Conservation (phyloP, 2,329 filamentous ascomycete species). For the Pseudonectria foliicola region DNA sequence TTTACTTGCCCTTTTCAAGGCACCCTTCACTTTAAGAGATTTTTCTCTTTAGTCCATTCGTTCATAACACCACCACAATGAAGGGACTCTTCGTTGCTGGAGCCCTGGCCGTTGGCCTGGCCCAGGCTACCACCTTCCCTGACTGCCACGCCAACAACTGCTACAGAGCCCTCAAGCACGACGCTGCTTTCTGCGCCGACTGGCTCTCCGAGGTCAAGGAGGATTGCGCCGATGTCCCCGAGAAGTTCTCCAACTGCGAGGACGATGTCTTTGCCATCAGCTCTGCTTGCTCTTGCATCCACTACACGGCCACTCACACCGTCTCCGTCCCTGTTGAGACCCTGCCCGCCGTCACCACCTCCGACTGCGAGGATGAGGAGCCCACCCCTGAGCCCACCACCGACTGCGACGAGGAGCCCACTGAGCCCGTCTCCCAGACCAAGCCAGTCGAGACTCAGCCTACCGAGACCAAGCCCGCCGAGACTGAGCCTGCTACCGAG, state of each 20-base stretch:
- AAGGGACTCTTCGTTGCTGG: conserved; percentile 25
- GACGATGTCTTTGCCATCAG: conserved; percentile 8
- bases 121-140: conserved; percentile 22
- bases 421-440: not conserved
- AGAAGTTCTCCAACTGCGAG: conserved; percentile 25
- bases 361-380: not conserved
- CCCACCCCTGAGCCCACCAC: not conserved
- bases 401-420: not conserved
- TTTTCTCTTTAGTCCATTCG: conserved; percentile 20
- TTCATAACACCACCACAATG: conserved; percentile 24
- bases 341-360: conserved; percentile 2
- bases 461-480: not conserved
- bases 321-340: not conserved
- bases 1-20: not conserved
- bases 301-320: conserved; percentile 27
- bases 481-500: conserved; percentile 1
- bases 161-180: conserved; percentile 29
- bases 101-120: conserved; percentile 25
- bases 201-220: conserved; percentile 25
- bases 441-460: not conserved
- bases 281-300: conserved; percentile 33
- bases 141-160: conserved; percentile 27
- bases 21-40: conserved; percentile 8
- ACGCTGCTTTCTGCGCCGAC: conserved; percentile 25
- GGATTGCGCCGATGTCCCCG: conserved; percentile 19